A percentile compares a stretch with the other conserved stretches of the same genome.
These are phyloP conservation scores for Flaveria linearis DNA, from an alignment of 129 eudicot genomes.

Conservation along the genomic window DNA sequence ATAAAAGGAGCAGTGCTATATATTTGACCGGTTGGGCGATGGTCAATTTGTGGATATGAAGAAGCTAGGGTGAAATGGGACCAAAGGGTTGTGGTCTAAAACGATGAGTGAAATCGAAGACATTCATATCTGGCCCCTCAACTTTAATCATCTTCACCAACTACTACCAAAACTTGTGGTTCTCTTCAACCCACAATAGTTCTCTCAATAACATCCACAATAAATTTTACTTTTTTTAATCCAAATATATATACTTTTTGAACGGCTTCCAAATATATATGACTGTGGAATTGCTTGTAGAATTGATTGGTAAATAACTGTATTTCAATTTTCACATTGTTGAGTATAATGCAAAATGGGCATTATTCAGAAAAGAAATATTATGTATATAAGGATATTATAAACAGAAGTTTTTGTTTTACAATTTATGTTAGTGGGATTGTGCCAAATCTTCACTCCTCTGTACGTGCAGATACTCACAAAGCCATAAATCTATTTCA, in stretches of 20 bases:
- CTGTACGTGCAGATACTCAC: not conserved
- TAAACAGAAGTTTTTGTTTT: not conserved
- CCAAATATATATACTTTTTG: not conserved
- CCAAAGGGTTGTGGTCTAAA: conserved; percentile 36
- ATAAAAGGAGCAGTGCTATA: not conserved
- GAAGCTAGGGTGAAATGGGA: conserved; percentile 14
- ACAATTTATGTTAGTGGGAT: not conserved
- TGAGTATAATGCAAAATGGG: not conserved
- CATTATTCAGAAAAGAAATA: not conserved
- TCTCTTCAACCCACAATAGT: conserved; percentile 25
- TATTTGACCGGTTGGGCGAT: conserved; percentile 11
- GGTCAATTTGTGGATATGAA: conserved; percentile 15
- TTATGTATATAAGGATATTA: not conserved
- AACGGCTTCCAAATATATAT: too few species aligned
- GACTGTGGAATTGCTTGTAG: too few species aligned
- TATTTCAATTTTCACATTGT: not conserved
- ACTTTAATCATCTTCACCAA: conserved; percentile 39
- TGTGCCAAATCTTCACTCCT: not conserved
- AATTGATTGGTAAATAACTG: too few species aligned
- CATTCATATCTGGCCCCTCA: conserved; percentile 43
- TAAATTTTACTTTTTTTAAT: not conserved
- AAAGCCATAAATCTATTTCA: not conserved
- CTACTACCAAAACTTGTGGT: conserved; percentile 36
- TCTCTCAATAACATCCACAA: not conserved
- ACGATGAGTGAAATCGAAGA: conserved; percentile 29